A percentile compares a stretch with the other conserved stretches of the same genome.
phyloP scores from a whole-genome alignment of 2,329 filamentous ascomycete species.

The Penicillium sp. region DNA sequence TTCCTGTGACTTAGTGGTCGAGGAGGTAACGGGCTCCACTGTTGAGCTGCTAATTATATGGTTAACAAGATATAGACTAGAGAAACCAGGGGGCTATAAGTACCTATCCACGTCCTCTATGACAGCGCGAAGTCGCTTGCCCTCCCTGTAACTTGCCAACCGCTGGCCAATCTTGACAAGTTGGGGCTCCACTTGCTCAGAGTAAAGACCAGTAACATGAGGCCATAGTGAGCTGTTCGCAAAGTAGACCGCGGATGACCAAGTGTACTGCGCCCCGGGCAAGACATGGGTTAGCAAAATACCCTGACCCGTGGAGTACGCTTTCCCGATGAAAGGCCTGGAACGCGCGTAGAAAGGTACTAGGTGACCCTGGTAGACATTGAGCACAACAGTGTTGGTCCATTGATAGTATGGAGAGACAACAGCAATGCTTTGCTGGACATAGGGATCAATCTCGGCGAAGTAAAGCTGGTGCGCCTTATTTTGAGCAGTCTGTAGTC shows the following conservation, averaged over 20 bases:
- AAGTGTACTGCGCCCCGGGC: constrained; percentile 69
- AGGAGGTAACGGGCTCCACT: constrained; percentile 23
- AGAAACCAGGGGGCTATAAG: neutral
- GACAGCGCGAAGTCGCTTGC: constrained; percentile 60
- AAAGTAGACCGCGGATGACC: constrained; percentile 67
- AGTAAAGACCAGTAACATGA: constrained; percentile 73
- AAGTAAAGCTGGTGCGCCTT: constrained; percentile 67
- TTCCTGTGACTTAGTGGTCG: constrained; percentile 20
- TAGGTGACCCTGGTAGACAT: constrained; percentile 52
- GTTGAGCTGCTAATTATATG: constrained; percentile 16
- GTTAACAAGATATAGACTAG: constrained; percentile 10
- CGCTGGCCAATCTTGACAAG: constrained; percentile 87
- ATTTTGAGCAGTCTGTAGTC: constrained; percentile 63
- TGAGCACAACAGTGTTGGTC: constrained; percentile 57
- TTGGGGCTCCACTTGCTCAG: constrained; percentile 92
- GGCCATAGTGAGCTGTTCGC: constrained; percentile 78
- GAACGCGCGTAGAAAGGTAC: constrained; percentile 73
- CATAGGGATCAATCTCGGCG: constrained; percentile 67
- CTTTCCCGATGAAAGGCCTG: constrained; percentile 68
- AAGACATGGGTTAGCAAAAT: constrained; percentile 69
- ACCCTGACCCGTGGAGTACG: constrained; percentile 64
- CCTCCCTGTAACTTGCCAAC: constrained; percentile 63
- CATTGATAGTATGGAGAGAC: constrained; percentile 73
- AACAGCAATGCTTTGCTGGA: constrained; percentile 58
- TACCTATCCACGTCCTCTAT: constrained; percentile 55